Evolutionary conservation across 192 early-diverging fungal species (phyloP).

Genomic region (Backusella morwellensis): DNA sequence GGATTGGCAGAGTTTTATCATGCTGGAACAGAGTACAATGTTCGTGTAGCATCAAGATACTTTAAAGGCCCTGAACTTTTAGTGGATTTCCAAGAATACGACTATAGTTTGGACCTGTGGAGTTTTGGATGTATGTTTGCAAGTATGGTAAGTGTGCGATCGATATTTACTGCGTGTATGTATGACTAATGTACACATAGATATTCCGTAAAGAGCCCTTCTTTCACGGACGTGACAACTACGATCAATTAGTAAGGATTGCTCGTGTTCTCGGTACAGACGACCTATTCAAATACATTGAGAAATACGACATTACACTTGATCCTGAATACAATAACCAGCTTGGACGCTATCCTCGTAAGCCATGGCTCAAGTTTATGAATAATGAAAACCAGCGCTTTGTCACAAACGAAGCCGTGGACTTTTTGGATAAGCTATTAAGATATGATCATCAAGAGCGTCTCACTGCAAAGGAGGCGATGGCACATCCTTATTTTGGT

Average conservation of each 20-base stretch:
- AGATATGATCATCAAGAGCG: constrained; percentile 93
- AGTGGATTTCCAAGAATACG: constrained; percentile 98
- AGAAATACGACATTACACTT: constrained; percentile 94
- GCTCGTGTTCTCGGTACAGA: constrained; percentile 97
- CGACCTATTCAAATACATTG: constrained; percentile 87
- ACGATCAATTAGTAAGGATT: constrained; percentile 99
- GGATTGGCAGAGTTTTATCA: constrained; percentile 99
- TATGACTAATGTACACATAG: constrained; percentile 35
- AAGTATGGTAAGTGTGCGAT: constrained; percentile 74
- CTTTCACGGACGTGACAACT: constrained; percentile 98
- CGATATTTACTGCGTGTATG: too few relatives aligned
- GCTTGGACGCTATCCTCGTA: constrained; percentile 74
- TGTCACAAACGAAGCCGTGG: constrained; percentile 79
- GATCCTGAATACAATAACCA: constrained; percentile 90
- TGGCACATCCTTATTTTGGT: constrained; percentile 81
- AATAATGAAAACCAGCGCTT: constrained; percentile 82
- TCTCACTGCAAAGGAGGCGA: constrained; percentile 82
- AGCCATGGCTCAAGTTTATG: constrained; percentile 82
- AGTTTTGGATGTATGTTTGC: constrained; percentile 99
- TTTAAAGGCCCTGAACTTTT: constrained; percentile 99
- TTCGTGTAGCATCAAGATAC: constrained; percentile 97
- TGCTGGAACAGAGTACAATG: constrained; percentile 95
- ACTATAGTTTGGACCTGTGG: constrained; percentile 99
- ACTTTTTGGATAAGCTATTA: constrained; percentile 91
- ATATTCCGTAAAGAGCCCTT: constrained; percentile 99